Percentiles rank a stretch among this genome's conserved stretches.
These are phyloP conservation scores for Arachis monticola DNA, from an alignment of 331 rosid species.

Conservation along the genomic window DNA sequence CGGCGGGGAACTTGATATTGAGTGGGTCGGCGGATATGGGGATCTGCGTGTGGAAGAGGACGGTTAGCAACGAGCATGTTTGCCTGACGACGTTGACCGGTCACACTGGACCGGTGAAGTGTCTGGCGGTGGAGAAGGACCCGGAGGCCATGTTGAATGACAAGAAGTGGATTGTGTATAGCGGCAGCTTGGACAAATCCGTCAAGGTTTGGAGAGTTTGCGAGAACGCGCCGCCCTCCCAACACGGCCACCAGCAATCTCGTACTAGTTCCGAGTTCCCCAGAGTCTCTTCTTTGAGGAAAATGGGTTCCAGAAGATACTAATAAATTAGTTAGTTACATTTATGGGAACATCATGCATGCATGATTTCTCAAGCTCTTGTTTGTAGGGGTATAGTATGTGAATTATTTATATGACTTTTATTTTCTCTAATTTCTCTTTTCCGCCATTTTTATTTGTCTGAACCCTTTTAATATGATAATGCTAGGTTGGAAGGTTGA, in stretches of 20 bases:
- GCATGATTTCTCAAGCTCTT: too few species aligned
- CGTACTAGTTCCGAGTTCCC: conserved; percentile 29
- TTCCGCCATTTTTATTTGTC: neutral
- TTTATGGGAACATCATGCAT: too few species aligned
- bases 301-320: conserved; percentile 44
- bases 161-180: conserved; percentile 62
- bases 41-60: conserved; percentile 76
- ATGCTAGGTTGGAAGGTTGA: neutral
- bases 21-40: conserved; percentile 88
- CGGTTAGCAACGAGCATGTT: conserved; percentile 49
- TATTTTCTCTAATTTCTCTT: neutral
- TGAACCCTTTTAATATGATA: neutral
- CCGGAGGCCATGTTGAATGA: conserved; percentile 34
- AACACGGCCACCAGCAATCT: conserved; percentile 10
- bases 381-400: neutral
- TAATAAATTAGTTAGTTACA: neutral
- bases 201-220: conserved; percentile 80
- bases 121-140: conserved; percentile 73
- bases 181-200: conserved; percentile 91
- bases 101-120: conserved; percentile 83
- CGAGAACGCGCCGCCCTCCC: too few species aligned
- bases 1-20: conserved; percentile 61
- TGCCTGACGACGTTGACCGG: conserved; percentile 56
- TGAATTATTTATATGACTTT: neutral
- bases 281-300: conserved; percentile 24